These are phyloP conservation scores for Colletotrichum sp. DNA, from an alignment of 2,329 filamentous ascomycete species.

Conservation along the genomic window DNA sequence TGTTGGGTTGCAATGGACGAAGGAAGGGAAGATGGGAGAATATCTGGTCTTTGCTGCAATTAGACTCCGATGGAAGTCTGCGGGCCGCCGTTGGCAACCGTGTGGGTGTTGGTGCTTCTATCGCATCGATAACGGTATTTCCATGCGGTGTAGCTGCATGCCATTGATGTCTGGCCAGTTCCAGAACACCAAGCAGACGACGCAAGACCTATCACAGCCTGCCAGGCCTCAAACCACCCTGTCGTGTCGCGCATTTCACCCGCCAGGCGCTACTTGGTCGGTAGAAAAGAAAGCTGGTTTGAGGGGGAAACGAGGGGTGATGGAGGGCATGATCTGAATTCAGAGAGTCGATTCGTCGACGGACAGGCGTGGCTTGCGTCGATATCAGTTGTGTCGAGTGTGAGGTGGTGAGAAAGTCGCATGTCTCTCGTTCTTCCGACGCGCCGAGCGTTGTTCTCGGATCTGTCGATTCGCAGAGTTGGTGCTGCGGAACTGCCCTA, in stretches of 20 bases:
- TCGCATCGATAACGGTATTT: neutral
- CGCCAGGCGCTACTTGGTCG: neutral
- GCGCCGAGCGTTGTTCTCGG: slow-evolving; percentile 9
- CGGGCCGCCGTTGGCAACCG: neutral
- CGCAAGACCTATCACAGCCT: neutral
- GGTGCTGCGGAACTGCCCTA: neutral
- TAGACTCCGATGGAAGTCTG: neutral
- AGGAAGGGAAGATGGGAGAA: neutral
- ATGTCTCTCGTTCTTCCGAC: slow-evolving; percentile 15
- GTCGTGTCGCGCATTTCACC: neutral
- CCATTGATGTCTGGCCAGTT: slow-evolving; percentile 6
- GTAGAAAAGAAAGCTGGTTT: neutral
- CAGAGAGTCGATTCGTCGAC: neutral
- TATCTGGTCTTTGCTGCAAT: neutral
- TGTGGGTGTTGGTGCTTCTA: neutral
- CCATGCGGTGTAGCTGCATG: neutral
- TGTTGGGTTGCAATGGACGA: neutral
- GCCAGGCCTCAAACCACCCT: neutral
- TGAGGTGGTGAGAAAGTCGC: slow-evolving; percentile 3
- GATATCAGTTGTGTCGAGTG: neutral
- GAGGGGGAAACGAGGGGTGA: neutral
- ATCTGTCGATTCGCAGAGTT: neutral
- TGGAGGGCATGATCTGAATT: neutral
- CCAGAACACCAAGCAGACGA: neutral
- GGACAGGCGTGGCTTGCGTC: neutral